Conservation (phyloP, 345 rosid genomes). For the Populus tremula region DNA sequence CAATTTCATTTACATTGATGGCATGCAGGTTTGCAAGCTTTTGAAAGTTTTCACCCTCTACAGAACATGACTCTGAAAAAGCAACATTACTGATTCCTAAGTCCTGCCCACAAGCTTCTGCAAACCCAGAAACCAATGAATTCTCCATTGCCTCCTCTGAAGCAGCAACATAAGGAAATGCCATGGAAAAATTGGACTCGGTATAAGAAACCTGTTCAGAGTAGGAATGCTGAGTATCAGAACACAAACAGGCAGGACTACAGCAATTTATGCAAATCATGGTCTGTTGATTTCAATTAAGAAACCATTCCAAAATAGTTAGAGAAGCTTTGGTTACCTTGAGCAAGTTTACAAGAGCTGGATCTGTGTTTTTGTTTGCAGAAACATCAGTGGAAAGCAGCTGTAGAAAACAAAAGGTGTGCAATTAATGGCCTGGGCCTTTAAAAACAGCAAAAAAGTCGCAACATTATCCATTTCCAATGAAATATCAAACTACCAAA, state of each 20-base stretch:
- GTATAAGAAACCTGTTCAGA: conserved; percentile 56
- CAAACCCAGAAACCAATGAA: conserved; percentile 63
- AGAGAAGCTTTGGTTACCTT: conserved; percentile 43
- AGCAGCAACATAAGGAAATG: conserved; percentile 76
- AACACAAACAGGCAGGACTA: conserved; percentile 7
- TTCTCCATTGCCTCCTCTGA: conserved; percentile 73
- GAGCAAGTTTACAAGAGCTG: conserved; percentile 61
- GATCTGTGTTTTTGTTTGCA: conserved; percentile 44
- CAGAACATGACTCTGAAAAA: conserved; percentile 65
- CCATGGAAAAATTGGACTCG: conserved; percentile 81
- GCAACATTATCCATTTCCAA: not conserved
- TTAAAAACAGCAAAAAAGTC: not conserved
- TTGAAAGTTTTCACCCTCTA: conserved; percentile 56
- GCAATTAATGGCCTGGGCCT: conserved; percentile 8
- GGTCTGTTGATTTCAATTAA: not conserved
- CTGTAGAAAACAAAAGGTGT: conserved; percentile 35
- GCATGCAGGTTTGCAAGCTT: conserved; percentile 60
- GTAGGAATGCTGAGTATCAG: conserved; percentile 12
- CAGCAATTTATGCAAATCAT: not conserved
- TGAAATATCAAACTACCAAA: not conserved
- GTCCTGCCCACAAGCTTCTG: conserved; percentile 56
- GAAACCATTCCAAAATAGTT: not conserved
- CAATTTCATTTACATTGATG: conserved; percentile 47
- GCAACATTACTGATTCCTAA: conserved; percentile 53
- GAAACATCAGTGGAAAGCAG: conserved; percentile 70